A percentile compares a stretch with the other conserved stretches of the same genome.
These are phyloP conservation scores for Entomortierella chlamydospora DNA, from an alignment of 192 early-diverging fungal genomes.

Conservation along the genomic window DNA sequence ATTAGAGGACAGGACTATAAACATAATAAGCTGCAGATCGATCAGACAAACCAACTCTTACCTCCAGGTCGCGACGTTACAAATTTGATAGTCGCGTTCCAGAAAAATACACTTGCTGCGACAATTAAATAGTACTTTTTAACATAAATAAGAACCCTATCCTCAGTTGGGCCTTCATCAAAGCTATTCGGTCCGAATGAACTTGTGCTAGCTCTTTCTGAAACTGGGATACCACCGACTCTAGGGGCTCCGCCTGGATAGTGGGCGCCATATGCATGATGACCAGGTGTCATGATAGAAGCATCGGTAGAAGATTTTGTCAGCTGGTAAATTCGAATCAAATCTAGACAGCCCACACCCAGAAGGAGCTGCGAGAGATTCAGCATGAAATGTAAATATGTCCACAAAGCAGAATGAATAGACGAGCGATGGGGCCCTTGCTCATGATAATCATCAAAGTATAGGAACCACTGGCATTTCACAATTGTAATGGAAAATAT, in stretches of 20 bases:
- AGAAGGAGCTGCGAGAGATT: constrained; percentile 61
- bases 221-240: background rate
- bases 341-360: constrained; percentile 60
- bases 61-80: constrained; percentile 35
- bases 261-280: background rate
- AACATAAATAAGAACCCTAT: constrained; percentile 14
- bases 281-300: background rate
- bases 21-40: background rate
- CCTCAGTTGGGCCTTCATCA: background rate
- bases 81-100: constrained; percentile 40
- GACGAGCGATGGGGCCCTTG: constrained; percentile 42
- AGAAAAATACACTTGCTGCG: constrained; percentile 40
- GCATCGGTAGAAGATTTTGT: background rate
- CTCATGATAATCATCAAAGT: constrained; percentile 64
- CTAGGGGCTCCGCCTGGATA: background rate
- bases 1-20: background rate
- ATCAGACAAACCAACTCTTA: background rate
- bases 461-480: constrained; percentile 62
- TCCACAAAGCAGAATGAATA: constrained; percentile 50
- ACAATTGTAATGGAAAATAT: constrained; percentile 61
- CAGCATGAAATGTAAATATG: constrained; percentile 63
- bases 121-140: constrained; percentile 41
- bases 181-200: background rate
- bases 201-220: background rate
- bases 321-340: constrained; percentile 50